Percentiles rank a stretch among this genome's conserved stretches.
Evolutionary conservation across 441 rosid genomes (phyloP).

Genomic region (Kokia cookei): DNA sequence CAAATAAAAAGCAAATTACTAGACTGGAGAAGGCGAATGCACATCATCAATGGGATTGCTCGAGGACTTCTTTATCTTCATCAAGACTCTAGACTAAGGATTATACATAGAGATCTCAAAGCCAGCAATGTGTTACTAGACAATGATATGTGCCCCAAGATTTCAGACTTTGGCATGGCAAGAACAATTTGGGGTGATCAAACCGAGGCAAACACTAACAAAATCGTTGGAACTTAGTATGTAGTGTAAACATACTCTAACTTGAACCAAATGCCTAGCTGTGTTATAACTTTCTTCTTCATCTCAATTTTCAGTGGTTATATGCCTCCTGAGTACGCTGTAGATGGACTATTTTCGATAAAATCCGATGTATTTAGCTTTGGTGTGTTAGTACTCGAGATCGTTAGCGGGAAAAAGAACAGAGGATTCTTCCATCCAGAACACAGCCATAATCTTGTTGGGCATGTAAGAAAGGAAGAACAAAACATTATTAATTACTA

Average conservation of each 20-base stretch:
- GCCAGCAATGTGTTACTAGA: conserved; percentile 29
- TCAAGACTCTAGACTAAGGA: conserved; percentile 28
- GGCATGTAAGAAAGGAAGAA: neutral
- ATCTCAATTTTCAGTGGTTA: neutral
- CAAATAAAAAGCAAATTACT: neutral
- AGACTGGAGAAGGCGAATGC: conserved; percentile 23
- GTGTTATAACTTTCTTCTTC: neutral
- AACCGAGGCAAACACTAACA: neutral
- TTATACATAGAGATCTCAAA: conserved; percentile 21
- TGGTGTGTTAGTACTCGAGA: conserved; percentile 21
- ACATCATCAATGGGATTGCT: conserved; percentile 30
- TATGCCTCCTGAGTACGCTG: conserved; percentile 2
- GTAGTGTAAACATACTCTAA: neutral
- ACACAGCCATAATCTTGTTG: conserved; percentile 15
- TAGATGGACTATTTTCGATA: conserved; percentile 26
- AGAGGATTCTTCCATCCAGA: conserved; percentile 18
- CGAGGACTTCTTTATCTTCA: conserved; percentile 35
- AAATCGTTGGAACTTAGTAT: neutral
- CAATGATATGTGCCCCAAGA: conserved; percentile 19
- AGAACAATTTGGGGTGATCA: conserved; percentile 5
- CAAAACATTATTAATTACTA: neutral
- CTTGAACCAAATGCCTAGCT: neutral
- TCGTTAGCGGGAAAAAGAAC: conserved; percentile 22
- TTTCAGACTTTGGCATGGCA: conserved; percentile 24
- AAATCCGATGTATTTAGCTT: conserved; percentile 31